Evolutionary conservation across 164 flowering plant genomes (phyloP).

Genomic region (Cinnamomum micranthum): DNA sequence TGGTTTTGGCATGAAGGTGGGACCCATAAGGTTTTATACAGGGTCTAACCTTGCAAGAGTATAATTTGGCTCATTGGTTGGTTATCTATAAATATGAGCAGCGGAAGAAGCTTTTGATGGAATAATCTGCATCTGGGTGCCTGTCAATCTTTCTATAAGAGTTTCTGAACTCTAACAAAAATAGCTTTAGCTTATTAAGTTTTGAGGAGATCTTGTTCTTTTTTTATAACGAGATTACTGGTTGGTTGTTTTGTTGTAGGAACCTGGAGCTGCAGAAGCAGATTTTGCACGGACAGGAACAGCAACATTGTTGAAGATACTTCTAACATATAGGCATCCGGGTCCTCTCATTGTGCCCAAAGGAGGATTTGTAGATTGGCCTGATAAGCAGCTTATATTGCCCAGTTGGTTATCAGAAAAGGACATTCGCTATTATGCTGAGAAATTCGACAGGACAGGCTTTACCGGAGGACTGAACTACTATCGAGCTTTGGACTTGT

Average conservation of each 20-base stretch:
- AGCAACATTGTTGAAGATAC: conserved; percentile 39
- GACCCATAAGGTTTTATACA: too few species aligned
- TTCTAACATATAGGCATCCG: conserved; percentile 23
- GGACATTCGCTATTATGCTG: conserved; percentile 35
- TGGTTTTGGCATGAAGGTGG: too few species aligned
- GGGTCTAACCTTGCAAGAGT: too few species aligned
- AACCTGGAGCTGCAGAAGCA: conserved; percentile 51
- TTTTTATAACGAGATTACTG: not conserved
- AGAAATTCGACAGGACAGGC: conserved; percentile 43
- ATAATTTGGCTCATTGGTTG: too few species aligned
- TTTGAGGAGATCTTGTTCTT: not conserved
- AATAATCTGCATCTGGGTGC: too few species aligned
- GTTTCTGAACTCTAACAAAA: too few species aligned
- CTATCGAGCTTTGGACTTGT: conserved; percentile 52
- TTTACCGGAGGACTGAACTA: conserved; percentile 52
- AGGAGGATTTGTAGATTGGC: not conserved
- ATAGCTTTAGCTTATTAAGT: too few species aligned
- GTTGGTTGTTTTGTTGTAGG: conserved; percentile 15
- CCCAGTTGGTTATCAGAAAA: conserved; percentile 56
- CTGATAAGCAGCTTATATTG: conserved; percentile 6
- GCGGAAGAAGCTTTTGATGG: too few species aligned
- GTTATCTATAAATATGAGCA: too few species aligned
- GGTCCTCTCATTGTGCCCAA: conserved; percentile 37
- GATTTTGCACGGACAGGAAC: conserved; percentile 44
- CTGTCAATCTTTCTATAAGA: too few species aligned